Base-by-base conservation (phyloP, 345 rosid species). In the Trapa incisa region DNA sequence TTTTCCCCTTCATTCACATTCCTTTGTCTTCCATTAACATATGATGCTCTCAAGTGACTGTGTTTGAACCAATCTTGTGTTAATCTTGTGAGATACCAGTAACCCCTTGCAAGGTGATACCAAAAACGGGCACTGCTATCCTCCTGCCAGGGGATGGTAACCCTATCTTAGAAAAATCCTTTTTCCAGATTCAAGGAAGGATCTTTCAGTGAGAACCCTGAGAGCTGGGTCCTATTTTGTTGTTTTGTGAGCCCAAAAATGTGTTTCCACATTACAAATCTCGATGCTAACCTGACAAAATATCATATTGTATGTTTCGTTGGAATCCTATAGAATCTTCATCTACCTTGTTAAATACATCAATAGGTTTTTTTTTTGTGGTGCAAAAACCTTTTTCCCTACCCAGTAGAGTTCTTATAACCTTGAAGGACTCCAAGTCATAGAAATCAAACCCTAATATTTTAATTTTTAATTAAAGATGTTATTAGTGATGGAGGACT, bases 161-260 rank as follows among this genome's bases (percentile, higher is more conserved):
- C 1, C 22, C 22, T 15, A 15, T 1, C 3, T 14, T 50, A 7
- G 22, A 50, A 15, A 1, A 15, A 15, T 15, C 17, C 13, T 50
- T 58, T 58, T 58, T 37, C 38, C 45, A 60, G 53, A 62, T 72
- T 70, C 65, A 64, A 47, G 47, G 45, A 41, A 33, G 67, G 13
- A 47, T 79, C 70, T 48, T 61, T 54, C 63, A 68, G 87, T 84
- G 85, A 77, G 82, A 73, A 47, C 75, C 71, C 79, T 54, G 33
- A 76, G 64, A 64, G 72, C 81, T 73, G 70, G 52, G 79, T 61
- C 37, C 10, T 58, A 37, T 67, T 71, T 81, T 83, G 85, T 80
- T 81, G 67, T 62, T 75, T 41, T 67, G 33, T 63, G 70, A 69
- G 58, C 62, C 22, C 39, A 35, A 42, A 58, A 29, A 42, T 11